Evolutionary conservation across 2,329 filamentous ascomycete species (phyloP), one percentile per base, ranked within the genome.

Genomic region (Myotisia sp.): DNA sequence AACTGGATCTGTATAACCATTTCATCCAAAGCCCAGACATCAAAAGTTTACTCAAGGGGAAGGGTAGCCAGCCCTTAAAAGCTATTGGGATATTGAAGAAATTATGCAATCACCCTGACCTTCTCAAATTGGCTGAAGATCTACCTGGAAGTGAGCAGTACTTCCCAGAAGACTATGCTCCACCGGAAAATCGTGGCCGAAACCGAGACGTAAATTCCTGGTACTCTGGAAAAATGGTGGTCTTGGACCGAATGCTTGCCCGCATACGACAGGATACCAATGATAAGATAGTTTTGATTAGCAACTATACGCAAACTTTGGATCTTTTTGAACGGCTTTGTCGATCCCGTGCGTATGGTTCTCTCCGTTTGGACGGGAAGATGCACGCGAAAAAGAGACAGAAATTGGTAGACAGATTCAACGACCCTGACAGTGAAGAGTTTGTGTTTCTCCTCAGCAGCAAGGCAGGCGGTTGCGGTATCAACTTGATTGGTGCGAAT

Each of bases 211-310:
- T 95, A 48, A 93, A 90, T 55, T 74, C 85, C 1, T 93, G 82
- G 82, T 94, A 94, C 54, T 94, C 86, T 2, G 92, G 90, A 31
- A 98, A 98, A 59, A 94, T 98, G 85, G 76, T 83, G 49, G 90
- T 98, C 3, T 72, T 98, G n/a, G 90, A 94, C 52, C 77, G 86
- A 37, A 98, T 98, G 92, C 73, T 98, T 32, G 84, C 86, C 21
- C 79, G 87, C 18, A 98, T 98, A 46, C 82, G 84, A 10, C 78
- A 86, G 48, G 87, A 95, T 49, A 95, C 90, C 1, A 94, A 93
- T 49, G 90, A 98, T 69, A 98, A 98, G 59, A 98, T 98, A 49
- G 90, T 98, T 8, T 72, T 98, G 37, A 98, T 98, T 57, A 93
- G 84, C 58, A 98, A 98, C 53, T 98, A 95, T 59, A 98, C 90